These are phyloP conservation scores for Rhododendron mucronatum DNA, from an alignment of 148 eudicot genomes.

Conservation along the genomic window DNA sequence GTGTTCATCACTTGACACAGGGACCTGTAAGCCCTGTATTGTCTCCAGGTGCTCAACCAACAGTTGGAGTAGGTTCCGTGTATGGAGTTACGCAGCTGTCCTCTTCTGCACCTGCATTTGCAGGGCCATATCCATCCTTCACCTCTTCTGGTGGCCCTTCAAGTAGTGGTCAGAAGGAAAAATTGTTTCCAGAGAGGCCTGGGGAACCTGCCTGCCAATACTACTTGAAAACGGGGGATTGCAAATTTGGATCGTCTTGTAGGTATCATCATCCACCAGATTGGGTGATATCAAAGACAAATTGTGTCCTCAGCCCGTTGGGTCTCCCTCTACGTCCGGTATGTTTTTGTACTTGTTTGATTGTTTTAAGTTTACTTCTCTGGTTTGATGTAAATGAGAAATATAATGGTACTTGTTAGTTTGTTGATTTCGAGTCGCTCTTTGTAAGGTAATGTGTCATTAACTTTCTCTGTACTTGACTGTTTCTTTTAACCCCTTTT, in stretches of 20 bases:
- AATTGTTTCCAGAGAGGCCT: slow-evolving; percentile 46
- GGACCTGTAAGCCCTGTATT: slow-evolving; percentile 73
- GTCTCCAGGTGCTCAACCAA: slow-evolving; percentile 71
- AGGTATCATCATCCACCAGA: slow-evolving; percentile 92
- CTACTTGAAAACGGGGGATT: slow-evolving; percentile 96
- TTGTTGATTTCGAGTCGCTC: background rate
- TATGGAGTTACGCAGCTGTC: slow-evolving; percentile 63
- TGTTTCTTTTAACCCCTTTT: background rate
- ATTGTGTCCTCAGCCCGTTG: slow-evolving; percentile 55
- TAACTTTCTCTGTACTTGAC: background rate
- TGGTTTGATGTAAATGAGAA: background rate
- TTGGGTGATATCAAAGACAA: slow-evolving; percentile 37
- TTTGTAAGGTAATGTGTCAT: background rate
- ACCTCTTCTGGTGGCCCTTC: slow-evolving; percentile 47
- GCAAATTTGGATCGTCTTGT: slow-evolving; percentile 87
- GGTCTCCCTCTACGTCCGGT: slow-evolving; percentile 95
- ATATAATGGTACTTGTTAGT: background rate
- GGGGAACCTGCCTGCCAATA: slow-evolving; percentile 69
- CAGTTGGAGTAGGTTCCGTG: slow-evolving; percentile 48
- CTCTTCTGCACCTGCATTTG: slow-evolving; percentile 53
- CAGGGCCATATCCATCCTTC: slow-evolving; percentile 46
- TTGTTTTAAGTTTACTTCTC: background rate
- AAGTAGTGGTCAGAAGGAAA: slow-evolving; percentile 35
- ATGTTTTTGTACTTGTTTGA: slow-evolving; percentile 24
- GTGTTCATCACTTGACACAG: slow-evolving; percentile 32